A percentile compares a stretch with the other conserved stretches of the same genome.
These are phyloP conservation scores for Fraxinus xanthoxyloides DNA, from an alignment of 305 asterid species.

Conservation along the genomic window DNA sequence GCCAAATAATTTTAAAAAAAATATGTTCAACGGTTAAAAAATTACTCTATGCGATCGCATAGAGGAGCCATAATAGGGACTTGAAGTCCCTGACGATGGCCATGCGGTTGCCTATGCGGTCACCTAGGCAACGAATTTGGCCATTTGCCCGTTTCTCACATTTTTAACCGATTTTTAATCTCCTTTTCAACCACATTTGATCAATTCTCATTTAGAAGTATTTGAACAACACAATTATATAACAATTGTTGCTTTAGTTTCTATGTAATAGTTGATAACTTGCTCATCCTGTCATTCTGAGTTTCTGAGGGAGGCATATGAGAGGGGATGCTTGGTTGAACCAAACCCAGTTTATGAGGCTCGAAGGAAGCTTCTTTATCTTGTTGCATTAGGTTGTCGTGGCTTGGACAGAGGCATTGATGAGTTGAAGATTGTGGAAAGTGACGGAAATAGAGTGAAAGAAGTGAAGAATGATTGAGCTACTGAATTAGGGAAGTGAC, in stretches of 20 bases:
- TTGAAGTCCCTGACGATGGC: too few relatives aligned
- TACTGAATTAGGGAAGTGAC: neutral
- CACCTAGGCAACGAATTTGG: too few relatives aligned
- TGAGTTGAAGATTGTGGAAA: slow-evolving; percentile 27
- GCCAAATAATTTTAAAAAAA: too few relatives aligned
- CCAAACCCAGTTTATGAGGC: slow-evolving; percentile 68
- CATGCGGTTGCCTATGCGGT: too few relatives aligned
- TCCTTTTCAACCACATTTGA: too few relatives aligned
- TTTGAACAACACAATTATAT: too few relatives aligned
- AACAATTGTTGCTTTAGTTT: neutral
- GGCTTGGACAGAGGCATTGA: slow-evolving; percentile 47
- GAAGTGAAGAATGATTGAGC: slow-evolving; percentile 26
- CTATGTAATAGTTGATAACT: neutral
- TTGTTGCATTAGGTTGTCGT: slow-evolving; percentile 69
- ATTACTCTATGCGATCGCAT: too few relatives aligned
- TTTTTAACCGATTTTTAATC: too few relatives aligned
- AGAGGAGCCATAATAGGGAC: too few relatives aligned
- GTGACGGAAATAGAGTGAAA: slow-evolving; percentile 29
- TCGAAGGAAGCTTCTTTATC: slow-evolving; percentile 77
- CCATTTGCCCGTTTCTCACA: too few relatives aligned
- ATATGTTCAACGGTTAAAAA: too few relatives aligned
- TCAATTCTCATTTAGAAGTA: too few relatives aligned
- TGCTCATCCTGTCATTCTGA: neutral
- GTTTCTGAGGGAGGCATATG: slow-evolving; percentile 84
- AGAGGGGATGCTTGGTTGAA: slow-evolving; percentile 79